Evolutionary conservation across 2,329 filamentous ascomycete genomes (phyloP).

Genomic region (Zalaria obscura): DNA sequence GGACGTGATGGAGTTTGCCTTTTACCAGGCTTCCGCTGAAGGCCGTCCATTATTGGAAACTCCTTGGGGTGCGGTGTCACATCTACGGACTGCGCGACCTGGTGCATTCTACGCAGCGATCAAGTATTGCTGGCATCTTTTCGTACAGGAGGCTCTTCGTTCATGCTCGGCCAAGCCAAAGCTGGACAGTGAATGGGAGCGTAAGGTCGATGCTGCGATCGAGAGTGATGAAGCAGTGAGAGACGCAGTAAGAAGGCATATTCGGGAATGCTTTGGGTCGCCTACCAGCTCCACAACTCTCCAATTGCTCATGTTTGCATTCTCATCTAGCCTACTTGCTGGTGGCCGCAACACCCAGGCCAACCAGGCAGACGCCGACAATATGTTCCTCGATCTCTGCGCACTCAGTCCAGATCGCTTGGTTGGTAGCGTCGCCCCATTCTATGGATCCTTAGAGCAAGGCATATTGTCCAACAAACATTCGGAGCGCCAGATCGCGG

Average conservation of each 20-base stretch:
- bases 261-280: constrained; percentile 19
- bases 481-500: constrained; percentile 49
- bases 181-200: constrained; percentile 72
- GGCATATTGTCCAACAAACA: constrained; percentile 59
- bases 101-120: constrained; percentile 55
- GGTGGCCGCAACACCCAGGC: neutral
- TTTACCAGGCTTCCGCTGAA: constrained; percentile 2
- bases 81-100: constrained; percentile 8
- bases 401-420: constrained; percentile 40
- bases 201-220: constrained; percentile 59
- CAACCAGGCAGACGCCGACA: constrained; percentile 4
- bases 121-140: constrained; percentile 50
- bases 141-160: constrained; percentile 42
- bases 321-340: constrained; percentile 3
- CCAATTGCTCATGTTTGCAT: constrained; percentile 6
- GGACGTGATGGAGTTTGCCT: constrained; percentile 20
- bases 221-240: constrained; percentile 55
- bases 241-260: constrained; percentile 40
- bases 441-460: constrained; percentile 39
- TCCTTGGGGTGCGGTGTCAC: neutral
- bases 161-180: constrained; percentile 29
- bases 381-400: constrained; percentile 39
- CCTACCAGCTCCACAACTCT: constrained; percentile 11
- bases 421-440: constrained; percentile 35
- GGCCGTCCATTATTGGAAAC: neutral